A percentile compares a stretch with the other conserved stretches of the same genome.
Evolutionary conservation across 2,329 filamentous ascomycete species (phyloP).

Genomic region (Xylariales sp.): DNA sequence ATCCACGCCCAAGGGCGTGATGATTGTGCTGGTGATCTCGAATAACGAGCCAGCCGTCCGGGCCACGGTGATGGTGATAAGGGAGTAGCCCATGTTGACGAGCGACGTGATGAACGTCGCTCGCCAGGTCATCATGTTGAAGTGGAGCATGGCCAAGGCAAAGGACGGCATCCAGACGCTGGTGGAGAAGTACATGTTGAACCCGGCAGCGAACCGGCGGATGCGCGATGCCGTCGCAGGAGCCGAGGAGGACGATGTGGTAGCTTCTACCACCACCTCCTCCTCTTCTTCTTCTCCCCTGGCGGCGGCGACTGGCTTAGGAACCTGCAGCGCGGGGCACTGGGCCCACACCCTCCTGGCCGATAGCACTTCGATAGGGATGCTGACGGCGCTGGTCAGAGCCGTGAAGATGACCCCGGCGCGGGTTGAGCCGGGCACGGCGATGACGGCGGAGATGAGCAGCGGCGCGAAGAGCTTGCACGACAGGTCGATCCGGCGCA

Average conservation of each 20-base stretch:
- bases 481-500: conserved; percentile 53
- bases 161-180: conserved; percentile 41
- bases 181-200: conserved; percentile 30
- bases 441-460: conserved; percentile 41
- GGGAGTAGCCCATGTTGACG: conserved; percentile 41
- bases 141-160: conserved; percentile 44
- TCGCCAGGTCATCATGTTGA: conserved; percentile 51
- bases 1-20: conserved; percentile 44
- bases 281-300: no score
- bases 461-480: conserved; percentile 53
- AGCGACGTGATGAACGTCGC: conserved; percentile 53
- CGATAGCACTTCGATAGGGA: conserved; percentile 32
- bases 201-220: conserved; percentile 22
- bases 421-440: conserved; percentile 35
- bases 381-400: conserved; percentile 35
- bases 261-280: neutral
- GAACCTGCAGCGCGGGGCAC: conserved; percentile 22
- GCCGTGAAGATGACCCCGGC: conserved; percentile 42
- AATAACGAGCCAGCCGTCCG: conserved; percentile 41
- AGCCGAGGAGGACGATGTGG: no score
- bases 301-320: conserved; percentile 17
- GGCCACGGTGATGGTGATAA: conserved; percentile 41
- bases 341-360: conserved; percentile 34
- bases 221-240: conserved; percentile 5
- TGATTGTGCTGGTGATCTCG: conserved; percentile 49